phyloP scores from a whole-genome alignment of 192 early-diverging fungal genomes.

The Mortierella alpina region DNA sequence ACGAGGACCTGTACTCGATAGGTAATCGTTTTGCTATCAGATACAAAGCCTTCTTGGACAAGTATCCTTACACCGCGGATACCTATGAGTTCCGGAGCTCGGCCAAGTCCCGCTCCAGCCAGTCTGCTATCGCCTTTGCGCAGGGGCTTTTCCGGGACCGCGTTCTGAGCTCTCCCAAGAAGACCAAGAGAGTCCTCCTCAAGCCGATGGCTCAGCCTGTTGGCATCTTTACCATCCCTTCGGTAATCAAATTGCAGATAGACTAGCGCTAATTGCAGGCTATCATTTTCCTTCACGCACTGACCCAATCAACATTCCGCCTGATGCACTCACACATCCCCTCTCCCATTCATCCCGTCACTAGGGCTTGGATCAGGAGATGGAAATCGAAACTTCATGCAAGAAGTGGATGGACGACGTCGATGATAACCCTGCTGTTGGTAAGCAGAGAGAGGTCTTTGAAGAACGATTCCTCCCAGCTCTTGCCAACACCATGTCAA shows the following conservation, averaged over 20 bases:
- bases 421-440: not conserved
- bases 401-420: conserved; percentile 10
- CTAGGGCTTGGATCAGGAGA: conserved; percentile 25
- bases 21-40: conserved; percentile 16
- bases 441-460: conserved; percentile 1
- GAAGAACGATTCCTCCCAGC: conserved; percentile 3
- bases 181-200: no score
- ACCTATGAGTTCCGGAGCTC: conserved; percentile 7
- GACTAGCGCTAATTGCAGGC: not conserved
- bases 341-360: not conserved
- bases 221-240: no score
- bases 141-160: conserved; percentile 4
- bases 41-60: conserved; percentile 2
- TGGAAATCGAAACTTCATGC: conserved; percentile 27
- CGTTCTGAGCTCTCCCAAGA: no score
- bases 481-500: not conserved
- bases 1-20: conserved; percentile 20
- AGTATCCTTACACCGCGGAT: conserved; percentile 16
- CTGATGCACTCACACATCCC: no score
- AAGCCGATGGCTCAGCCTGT: no score
- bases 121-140: conserved; percentile 9
- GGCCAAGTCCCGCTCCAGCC: conserved; percentile 14
- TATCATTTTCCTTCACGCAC: no score
- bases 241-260: not conserved
- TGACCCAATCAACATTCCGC: no score